Evolutionary conservation across 2,329 filamentous ascomycete species (phyloP).

Genomic region (Paracamarosporium sp.): DNA sequence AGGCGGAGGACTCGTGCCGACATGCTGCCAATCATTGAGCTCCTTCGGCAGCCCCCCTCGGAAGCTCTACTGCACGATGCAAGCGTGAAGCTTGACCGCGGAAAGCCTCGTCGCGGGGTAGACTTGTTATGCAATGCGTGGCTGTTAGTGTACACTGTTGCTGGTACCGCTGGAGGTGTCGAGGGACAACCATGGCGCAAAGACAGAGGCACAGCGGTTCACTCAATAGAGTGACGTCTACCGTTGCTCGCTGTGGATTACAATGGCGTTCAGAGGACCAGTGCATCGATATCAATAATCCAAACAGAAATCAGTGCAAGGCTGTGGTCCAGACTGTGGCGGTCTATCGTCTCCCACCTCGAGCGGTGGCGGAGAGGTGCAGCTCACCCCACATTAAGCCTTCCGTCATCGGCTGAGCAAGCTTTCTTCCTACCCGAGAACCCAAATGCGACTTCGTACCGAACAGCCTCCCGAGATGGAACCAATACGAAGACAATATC

Average conservation of each 20-base stretch:
- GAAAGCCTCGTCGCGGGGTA: conserved; percentile 5
- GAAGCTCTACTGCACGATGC: neutral
- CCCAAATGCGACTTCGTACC: neutral
- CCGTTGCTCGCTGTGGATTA: neutral
- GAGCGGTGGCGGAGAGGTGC: neutral
- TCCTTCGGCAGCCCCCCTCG: neutral
- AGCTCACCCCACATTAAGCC: neutral
- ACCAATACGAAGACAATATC: neutral
- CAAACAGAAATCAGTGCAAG: neutral
- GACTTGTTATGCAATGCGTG: neutral
- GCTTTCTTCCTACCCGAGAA: neutral
- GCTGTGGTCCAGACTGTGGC: neutral
- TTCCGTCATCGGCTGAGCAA: neutral
- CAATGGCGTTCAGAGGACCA: neutral
- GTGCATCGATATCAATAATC: neutral
- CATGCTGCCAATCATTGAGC: conserved; percentile 9
- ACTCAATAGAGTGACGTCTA: neutral
- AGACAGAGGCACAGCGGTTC: neutral
- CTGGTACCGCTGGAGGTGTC: neutral
- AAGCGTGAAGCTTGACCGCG: neutral
- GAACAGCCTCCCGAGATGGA: neutral
- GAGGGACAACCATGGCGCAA: neutral
- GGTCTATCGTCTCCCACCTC: neutral
- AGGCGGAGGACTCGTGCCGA: conserved; percentile 6
- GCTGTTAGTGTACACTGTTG: neutral